Base-by-base conservation (phyloP, 768 basidiomycete species). In the Kwoniella dejecticola region DNA sequence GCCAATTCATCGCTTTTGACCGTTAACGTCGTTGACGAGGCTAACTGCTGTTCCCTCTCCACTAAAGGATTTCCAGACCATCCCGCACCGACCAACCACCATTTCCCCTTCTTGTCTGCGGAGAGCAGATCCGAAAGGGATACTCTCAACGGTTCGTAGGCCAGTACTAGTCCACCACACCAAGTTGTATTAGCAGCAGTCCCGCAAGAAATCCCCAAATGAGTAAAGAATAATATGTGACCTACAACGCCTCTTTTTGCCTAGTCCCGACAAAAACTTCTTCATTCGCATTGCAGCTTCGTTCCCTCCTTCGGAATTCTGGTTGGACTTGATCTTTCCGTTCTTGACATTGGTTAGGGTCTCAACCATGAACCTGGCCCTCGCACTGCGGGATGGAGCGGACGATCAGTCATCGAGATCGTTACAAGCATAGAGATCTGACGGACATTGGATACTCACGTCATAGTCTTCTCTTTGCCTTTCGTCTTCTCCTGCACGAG, bases 31-130 rank as follows among this genome's bases (percentile, higher is more conserved):
- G 26, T 17, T 31, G 48, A 19, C 2, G 26, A 48, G 12, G 44
- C 15, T 64, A 48, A 31, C 76, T 52, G 76, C 70, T 41, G 59
- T 58, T 71, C 69, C 23, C 60, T 64, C 15, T 97, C 94, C 19
- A 87, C 82, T 3, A 97, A 84, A 7, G 96, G 94, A 70, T 97
- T 87, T 1, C 94, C 94, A 30, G 84, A 84, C 95, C 95, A 99
- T 0, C 90, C 95, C 1, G 95, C 91, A 17, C 95, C 96, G 33
- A 97, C 90, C 1, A 97, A 83, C 95, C 96, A 98, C 96, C 96
- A 98, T 81, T 96, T 96, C 4, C 94, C 96, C 74, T 87, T 89
- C 11, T 84, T 89, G 57, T 90, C 86, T 0, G 91, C 87, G 0
- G 86, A 85, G 62, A 85, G 89, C 4, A 98, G 83, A 79, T 98